Percentiles rank a stretch among this genome's conserved stretches.
phyloP scores from a whole-genome alignment of 2,329 filamentous ascomycete species.

The Penicillium olsonii region DNA sequence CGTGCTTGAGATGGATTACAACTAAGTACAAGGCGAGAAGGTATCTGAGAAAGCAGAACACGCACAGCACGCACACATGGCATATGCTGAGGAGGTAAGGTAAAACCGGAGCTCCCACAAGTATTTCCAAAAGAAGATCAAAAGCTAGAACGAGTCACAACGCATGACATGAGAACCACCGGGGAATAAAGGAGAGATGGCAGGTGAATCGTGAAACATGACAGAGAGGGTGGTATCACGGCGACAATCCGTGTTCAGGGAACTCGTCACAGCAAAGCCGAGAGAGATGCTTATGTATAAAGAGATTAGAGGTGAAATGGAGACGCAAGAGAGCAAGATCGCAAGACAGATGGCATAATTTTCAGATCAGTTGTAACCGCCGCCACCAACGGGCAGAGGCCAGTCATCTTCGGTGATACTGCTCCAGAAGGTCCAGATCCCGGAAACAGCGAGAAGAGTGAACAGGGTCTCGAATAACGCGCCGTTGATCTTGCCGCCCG shows the following conservation, averaged over 20 bases:
- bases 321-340: constrained; percentile 9
- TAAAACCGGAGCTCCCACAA: constrained; percentile 6
- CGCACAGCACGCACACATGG: too few species aligned
- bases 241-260: constrained; percentile 19
- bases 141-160: constrained; percentile 4
- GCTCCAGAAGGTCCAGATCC: constrained; percentile 95
- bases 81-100: too few species aligned
- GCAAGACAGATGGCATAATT: constrained; percentile 3
- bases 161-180: constrained; percentile 10
- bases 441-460: constrained; percentile 78
- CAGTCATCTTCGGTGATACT: constrained; percentile 99
- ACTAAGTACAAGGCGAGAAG: constrained; percentile 36
- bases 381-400: constrained; percentile 59
- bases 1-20: constrained; percentile 26
- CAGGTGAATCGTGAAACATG: constrained; percentile 28
- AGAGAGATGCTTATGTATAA: constrained; percentile 17
- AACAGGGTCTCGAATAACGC: constrained; percentile 92
- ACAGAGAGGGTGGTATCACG: constrained; percentile 28
- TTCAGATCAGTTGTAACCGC: constrained; percentile 33
- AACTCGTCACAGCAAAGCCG: constrained; percentile 15
- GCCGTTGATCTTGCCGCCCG: constrained; percentile 84
- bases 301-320: constrained; percentile 3
- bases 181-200: constrained; percentile 6
- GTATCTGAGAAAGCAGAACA: constrained; percentile 32
- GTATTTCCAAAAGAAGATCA: constrained; percentile 2